A percentile compares a stretch with the other conserved stretches of the same genome.
These are phyloP conservation scores for Sporobolomyces pararoseus DNA, from an alignment of 768 basidiomycete genomes.

Conservation along the genomic window DNA sequence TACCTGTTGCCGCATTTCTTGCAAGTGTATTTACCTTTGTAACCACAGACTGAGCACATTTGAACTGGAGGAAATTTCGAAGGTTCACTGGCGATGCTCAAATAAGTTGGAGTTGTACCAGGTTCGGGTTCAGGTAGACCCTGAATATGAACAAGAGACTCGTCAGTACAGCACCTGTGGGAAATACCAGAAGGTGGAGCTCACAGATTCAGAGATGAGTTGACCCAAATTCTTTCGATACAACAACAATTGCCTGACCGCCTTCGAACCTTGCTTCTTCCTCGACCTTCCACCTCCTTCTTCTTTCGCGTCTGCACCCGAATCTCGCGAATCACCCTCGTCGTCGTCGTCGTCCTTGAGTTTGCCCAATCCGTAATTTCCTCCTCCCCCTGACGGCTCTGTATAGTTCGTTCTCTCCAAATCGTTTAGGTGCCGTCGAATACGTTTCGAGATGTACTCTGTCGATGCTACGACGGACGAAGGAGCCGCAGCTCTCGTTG, in stretches of 20 bases:
- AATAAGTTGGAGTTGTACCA: constrained; percentile 61
- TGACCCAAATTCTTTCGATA: constrained; percentile 74
- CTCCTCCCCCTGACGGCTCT: constrained; percentile 19
- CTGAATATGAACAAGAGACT: not conserved
- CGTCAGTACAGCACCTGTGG: not conserved
- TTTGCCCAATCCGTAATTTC: constrained; percentile 51
- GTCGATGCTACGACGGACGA: constrained; percentile 53
- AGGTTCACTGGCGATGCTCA: constrained; percentile 64
- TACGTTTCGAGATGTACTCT: constrained; percentile 70
- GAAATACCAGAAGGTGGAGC: constrained; percentile 43
- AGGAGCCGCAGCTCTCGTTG: constrained; percentile 14
- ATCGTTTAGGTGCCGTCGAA: constrained; percentile 73
- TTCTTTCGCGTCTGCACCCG: constrained; percentile 52
- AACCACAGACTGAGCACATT: constrained; percentile 81
- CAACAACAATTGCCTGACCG: constrained; percentile 70
- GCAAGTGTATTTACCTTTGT: constrained; percentile 75
- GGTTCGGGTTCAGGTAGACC: not conserved
- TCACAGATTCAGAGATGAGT: constrained; percentile 73
- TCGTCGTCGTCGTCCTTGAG: constrained; percentile 30
- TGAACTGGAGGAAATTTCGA: constrained; percentile 63
- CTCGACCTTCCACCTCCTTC: constrained; percentile 22
- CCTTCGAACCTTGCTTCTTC: constrained; percentile 67
- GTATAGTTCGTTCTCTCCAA: constrained; percentile 56
- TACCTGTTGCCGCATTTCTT: constrained; percentile 69
- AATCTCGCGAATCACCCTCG: constrained; percentile 18